A percentile compares a stretch with the other conserved stretches of the same genome.
phyloP scores from a whole-genome alignment of 164 flowering plant genomes.

The Saururus chinensis region DNA sequence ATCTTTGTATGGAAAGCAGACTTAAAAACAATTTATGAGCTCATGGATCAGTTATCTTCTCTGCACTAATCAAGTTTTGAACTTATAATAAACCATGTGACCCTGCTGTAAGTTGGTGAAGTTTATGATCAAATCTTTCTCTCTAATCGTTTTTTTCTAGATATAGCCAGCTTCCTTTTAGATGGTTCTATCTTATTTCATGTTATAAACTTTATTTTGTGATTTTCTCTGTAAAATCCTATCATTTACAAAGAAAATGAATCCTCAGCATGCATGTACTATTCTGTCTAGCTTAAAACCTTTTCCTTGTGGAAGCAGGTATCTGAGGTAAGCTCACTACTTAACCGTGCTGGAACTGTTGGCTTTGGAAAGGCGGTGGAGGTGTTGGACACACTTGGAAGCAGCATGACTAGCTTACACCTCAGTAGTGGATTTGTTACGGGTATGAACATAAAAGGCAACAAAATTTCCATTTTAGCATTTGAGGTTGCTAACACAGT shows the following conservation, averaged over 20 bases:
- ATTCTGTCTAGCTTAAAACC: not conserved
- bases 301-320: conserved; percentile 28
- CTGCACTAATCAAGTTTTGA: too few relatives aligned
- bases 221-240: too few relatives aligned
- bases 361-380: conserved; percentile 90
- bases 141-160: too few relatives aligned
- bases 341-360: conserved; percentile 76
- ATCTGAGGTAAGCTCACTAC: conserved; percentile 64
- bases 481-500: conserved; percentile 92
- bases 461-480: conserved; percentile 64
- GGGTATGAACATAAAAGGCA: conserved; percentile 61
- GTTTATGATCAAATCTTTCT: too few relatives aligned
- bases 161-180: too few relatives aligned
- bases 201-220: not conserved
- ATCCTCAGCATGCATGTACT: not conserved
- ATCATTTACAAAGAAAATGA: too few relatives aligned
- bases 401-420: conserved; percentile 78
- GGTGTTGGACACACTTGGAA: conserved; percentile 85
- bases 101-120: too few relatives aligned
- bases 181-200: too few relatives aligned
- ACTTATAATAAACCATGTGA: too few relatives aligned
- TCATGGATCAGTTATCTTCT: too few relatives aligned
- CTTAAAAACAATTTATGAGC: too few relatives aligned
- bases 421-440: conserved; percentile 62
- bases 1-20: too few relatives aligned